These are phyloP conservation scores for Heliocybe sulcata DNA, from an alignment of 1,284 basidiomycete genomes.

Conservation along the genomic window DNA sequence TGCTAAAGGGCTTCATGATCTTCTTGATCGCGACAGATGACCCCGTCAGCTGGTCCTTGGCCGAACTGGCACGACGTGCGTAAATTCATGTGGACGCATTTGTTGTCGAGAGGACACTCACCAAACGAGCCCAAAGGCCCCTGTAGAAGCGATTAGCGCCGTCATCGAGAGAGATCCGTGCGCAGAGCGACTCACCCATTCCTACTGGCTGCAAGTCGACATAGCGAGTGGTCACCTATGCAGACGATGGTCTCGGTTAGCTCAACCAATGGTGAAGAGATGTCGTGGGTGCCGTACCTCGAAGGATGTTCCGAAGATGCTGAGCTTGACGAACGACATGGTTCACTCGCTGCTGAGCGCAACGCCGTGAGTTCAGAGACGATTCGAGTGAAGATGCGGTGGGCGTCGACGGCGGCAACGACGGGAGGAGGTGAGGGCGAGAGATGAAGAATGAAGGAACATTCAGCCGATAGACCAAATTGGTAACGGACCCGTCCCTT, in stretches of 20 bases:
- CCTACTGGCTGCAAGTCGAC: constrained; percentile 99
- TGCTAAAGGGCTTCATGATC: constrained; percentile 98
- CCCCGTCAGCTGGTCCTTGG: constrained; percentile 94
- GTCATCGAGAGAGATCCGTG: constrained; percentile 10
- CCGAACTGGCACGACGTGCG: constrained; percentile 56
- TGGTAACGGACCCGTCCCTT: neutral
- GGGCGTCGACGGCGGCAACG: neutral
- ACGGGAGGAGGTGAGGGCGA: neutral
- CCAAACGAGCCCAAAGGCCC: constrained; percentile 96
- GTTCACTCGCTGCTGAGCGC: no score
- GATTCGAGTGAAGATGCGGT: no score
- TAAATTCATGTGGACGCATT: constrained; percentile 1
- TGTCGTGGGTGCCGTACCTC: constrained; percentile 44
- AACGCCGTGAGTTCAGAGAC: no score
- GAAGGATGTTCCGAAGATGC: constrained; percentile 96
- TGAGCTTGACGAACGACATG: constrained; percentile 96
- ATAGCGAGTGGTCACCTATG: constrained; percentile 94
- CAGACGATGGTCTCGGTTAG: constrained; percentile 16
- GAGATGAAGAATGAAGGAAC: neutral
- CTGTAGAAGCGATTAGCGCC: constrained; percentile 27
- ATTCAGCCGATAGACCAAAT: neutral
- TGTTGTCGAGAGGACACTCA: constrained; percentile 27
- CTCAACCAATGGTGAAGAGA: constrained; percentile 3
- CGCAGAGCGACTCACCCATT: constrained; percentile 69
- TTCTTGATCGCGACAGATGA: constrained; percentile 98